A percentile compares a stretch with the other conserved stretches of the same genome.
Conservation (phyloP, 1,139 yeast species). For the Pichia sp. region DNA sequence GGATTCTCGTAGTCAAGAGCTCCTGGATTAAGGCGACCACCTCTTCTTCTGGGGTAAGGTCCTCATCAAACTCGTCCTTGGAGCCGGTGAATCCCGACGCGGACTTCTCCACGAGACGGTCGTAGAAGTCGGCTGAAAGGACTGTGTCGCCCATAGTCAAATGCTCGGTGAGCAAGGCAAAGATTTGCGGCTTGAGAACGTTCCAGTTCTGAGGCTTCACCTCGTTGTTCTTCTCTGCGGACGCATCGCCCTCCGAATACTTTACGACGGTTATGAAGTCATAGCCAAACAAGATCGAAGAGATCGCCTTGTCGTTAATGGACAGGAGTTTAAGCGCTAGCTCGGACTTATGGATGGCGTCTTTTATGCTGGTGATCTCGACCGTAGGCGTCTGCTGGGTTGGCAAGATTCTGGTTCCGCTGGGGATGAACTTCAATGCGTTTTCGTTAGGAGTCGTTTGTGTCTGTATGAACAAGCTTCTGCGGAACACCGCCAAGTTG, state of each 20-base stretch:
- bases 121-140: conserved; percentile 36
- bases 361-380: conserved; percentile 53
- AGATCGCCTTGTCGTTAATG: conserved; percentile 40
- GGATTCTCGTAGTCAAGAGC: conserved; percentile 83
- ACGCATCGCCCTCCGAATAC: conserved; percentile 38
- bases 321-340: conserved; percentile 50
- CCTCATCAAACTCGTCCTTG: conserved; percentile 35
- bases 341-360: conserved; percentile 45
- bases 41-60: conserved; percentile 63
- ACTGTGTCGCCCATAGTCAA: conserved; percentile 71
- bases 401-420: conserved; percentile 43
- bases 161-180: conserved; percentile 77
- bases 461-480: conserved; percentile 43
- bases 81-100: conserved; percentile 27
- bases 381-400: conserved; percentile 37
- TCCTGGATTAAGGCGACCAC: conserved; percentile 90
- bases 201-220: conserved; percentile 52
- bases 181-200: conserved; percentile 80
- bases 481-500: not conserved
- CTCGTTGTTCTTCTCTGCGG: conserved; percentile 26
- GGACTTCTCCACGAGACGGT: conserved; percentile 25
- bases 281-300: conserved; percentile 50
- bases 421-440: conserved; percentile 85
- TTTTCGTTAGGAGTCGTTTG: conserved; percentile 86
- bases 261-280: conserved; percentile 76